These are phyloP conservation scores for Pyrenochaeta sp. DNA, from an alignment of 2,329 filamentous ascomycete species.

Conservation along the genomic window DNA sequence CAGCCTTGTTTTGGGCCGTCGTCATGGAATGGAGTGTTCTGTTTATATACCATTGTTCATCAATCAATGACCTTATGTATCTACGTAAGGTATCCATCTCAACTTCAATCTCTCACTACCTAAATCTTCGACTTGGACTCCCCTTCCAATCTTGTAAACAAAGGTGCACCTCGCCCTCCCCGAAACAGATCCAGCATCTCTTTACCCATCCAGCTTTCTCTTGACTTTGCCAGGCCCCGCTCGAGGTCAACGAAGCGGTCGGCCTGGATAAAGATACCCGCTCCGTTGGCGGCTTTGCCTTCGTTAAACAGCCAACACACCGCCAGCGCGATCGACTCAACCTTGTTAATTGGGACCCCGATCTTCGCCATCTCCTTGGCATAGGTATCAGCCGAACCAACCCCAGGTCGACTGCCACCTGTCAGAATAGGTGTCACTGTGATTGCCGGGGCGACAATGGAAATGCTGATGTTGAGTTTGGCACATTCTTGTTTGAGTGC, in stretches of 20 bases:
- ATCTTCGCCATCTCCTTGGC: constrained; percentile 53
- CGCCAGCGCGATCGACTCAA: constrained; percentile 54
- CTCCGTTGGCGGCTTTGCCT: constrained; percentile 55
- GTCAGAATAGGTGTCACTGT: constrained; percentile 57
- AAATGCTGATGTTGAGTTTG: constrained; percentile 56
- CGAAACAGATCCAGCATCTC: constrained; percentile 61
- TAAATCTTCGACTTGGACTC: constrained; percentile 35
- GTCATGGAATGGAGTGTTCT: too few species aligned
- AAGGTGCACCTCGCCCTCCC: constrained; percentile 50
- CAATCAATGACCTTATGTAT: too few species aligned
- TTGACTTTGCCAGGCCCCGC: constrained; percentile 55
- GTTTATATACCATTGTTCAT: background rate
- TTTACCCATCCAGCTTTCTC: constrained; percentile 59
- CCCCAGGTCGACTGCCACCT: constrained; percentile 39
- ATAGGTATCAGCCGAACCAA: constrained; percentile 49
- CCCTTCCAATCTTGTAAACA: constrained; percentile 40
- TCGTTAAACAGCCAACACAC: constrained; percentile 57
- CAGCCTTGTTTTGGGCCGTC: background rate
- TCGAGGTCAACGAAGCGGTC: constrained; percentile 56
- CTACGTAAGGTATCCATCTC: background rate
- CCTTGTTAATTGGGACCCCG: constrained; percentile 59
- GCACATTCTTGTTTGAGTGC: constrained; percentile 60
- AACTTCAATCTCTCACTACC: constrained; percentile 1
- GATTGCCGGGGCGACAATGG: constrained; percentile 59
- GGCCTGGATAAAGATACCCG: constrained; percentile 57